Conservation (phyloP, 768 basidiomycete genomes). For the Boletus insuetus region DNA sequence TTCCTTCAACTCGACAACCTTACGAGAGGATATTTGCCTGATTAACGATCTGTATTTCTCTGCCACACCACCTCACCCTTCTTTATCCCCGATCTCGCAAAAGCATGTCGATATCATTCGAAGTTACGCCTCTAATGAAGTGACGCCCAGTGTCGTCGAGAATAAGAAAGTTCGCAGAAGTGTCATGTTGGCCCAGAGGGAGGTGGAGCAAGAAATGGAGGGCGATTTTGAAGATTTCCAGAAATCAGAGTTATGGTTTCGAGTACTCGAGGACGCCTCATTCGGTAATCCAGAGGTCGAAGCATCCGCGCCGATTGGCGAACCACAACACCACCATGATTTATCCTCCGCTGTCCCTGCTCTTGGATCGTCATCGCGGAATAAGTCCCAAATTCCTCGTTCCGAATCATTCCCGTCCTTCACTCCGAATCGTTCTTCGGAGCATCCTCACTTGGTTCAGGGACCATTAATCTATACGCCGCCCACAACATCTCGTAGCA, state of each 20-base stretch:
- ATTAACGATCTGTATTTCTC: slow-evolving; percentile 88
- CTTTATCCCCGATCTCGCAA: slow-evolving; percentile 60
- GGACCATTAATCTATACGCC: slow-evolving; percentile 15
- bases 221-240: slow-evolving; percentile 90
- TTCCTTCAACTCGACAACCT: slow-evolving; percentile 53
- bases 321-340: slow-evolving; percentile 8
- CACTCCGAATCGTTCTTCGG: slow-evolving; percentile 7
- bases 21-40: slow-evolving; percentile 86
- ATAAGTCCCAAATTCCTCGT: slow-evolving; percentile 22
- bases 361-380: slow-evolving; percentile 4
- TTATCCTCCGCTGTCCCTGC: slow-evolving; percentile 5
- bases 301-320: not conserved
- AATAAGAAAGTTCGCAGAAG: slow-evolving; percentile 66
- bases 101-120: slow-evolving; percentile 72
- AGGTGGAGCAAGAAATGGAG: slow-evolving; percentile 87
- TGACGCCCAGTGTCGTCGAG: slow-evolving; percentile 37
- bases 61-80: slow-evolving; percentile 51
- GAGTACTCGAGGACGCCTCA: slow-evolving; percentile 73
- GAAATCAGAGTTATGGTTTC: slow-evolving; percentile 88
- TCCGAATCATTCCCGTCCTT: slow-evolving; percentile 40
- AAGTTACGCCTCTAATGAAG: slow-evolving; percentile 55
- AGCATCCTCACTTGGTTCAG: slow-evolving; percentile 19
- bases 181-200: slow-evolving; percentile 80
- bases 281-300: slow-evolving; percentile 17
- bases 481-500: slow-evolving; percentile 35